A percentile compares a stretch with the other conserved stretches of the same genome.
Conservation (phyloP, 108 stramenopile species). For the Cyclotella distinguenda region DNA sequence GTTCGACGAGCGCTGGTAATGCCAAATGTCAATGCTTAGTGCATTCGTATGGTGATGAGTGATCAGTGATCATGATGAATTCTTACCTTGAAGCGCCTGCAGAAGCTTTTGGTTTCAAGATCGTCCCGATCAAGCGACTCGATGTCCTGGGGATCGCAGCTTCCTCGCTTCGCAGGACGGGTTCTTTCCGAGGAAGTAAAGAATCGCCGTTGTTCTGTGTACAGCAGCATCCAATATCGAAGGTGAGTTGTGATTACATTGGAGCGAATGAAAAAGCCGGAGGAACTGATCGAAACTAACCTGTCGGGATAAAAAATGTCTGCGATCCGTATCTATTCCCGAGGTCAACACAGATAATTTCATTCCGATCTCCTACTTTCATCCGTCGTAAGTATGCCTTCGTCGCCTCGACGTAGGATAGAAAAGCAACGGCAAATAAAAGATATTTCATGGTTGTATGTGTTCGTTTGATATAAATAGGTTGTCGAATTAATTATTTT, state of each 20-base stretch:
- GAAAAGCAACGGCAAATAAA: no score
- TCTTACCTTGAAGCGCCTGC: slow-evolving; percentile 10
- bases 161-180: background rate
- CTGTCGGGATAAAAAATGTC: background rate
- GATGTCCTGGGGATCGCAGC: background rate
- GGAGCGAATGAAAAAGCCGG: background rate
- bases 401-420: no score
- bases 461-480: no score
- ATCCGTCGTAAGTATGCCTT: no score
- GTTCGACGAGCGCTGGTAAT: background rate
- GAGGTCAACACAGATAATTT: no score
- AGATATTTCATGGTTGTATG: no score
- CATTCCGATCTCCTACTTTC: no score
- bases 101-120: background rate
- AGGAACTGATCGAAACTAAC: background rate
- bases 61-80: background rate
- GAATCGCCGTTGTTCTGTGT: slow-evolving; percentile 8
- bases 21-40: background rate
- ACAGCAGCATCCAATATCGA: background rate
- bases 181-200: slow-evolving; percentile 1
- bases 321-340: no score
- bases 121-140: background rate
- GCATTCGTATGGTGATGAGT: background rate
- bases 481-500: no score
- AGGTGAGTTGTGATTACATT: slow-evolving; percentile 1